phyloP scores from a whole-genome alignment of 352 stramenopile genomes.

The Pythium sukuiense region DNA sequence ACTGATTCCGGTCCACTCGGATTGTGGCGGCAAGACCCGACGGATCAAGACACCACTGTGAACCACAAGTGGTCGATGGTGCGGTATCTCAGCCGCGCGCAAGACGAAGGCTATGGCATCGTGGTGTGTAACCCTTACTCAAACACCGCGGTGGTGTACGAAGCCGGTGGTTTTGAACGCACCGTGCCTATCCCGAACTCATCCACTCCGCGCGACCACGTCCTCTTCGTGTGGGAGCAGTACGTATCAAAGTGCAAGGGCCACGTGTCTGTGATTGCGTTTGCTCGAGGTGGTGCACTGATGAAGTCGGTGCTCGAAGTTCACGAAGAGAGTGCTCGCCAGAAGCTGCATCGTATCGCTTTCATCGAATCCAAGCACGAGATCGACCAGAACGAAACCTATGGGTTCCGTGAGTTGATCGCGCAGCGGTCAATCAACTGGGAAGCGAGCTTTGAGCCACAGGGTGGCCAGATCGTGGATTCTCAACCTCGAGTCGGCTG shows the following conservation, averaged over 20 bases:
- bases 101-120: slow-evolving; percentile 86
- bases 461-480: slow-evolving; percentile 85
- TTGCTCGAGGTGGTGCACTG: slow-evolving; percentile 73
- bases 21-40: slow-evolving; percentile 80
- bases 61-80: slow-evolving; percentile 90
- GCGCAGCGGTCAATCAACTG: slow-evolving; percentile 87
- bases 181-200: slow-evolving; percentile 85
- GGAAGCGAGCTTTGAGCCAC: slow-evolving; percentile 81
- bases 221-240: slow-evolving; percentile 87
- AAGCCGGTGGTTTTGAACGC: slow-evolving; percentile 86
- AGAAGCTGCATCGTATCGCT: slow-evolving; percentile 81
- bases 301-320: slow-evolving; percentile 85
- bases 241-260: slow-evolving; percentile 81
- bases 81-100: slow-evolving; percentile 77
- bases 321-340: slow-evolving; percentile 65
- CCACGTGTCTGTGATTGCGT: slow-evolving; percentile 85
- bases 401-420: slow-evolving; percentile 77
- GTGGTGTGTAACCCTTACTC: slow-evolving; percentile 88
- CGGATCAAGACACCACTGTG: slow-evolving; percentile 48
- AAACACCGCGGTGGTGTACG: slow-evolving; percentile 87
- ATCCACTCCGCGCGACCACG: slow-evolving; percentile 79
- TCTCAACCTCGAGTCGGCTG: slow-evolving; percentile 85
- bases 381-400: slow-evolving; percentile 78
- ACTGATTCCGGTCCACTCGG: slow-evolving; percentile 84
- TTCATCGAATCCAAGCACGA: slow-evolving; percentile 90